Conservation (phyloP, 2,329 filamentous ascomycete species). For the Biscogniauxia marginata region DNA sequence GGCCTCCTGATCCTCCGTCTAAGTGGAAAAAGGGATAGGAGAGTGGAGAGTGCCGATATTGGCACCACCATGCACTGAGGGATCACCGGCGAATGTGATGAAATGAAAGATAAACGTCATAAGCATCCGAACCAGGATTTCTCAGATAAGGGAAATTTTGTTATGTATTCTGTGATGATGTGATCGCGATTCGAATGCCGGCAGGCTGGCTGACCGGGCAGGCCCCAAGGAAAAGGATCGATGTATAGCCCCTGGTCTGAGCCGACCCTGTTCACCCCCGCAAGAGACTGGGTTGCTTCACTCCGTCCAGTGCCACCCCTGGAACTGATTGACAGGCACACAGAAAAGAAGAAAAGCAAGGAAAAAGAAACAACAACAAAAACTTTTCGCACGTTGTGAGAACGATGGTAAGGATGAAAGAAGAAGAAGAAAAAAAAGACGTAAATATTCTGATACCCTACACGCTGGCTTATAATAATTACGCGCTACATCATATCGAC, state of each 20-base stretch:
- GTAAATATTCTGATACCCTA: background rate
- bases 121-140: background rate
- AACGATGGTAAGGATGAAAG: background rate
- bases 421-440: background rate
- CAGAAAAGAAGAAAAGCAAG: background rate
- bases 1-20: background rate
- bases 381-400: conserved; percentile 16
- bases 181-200: background rate
- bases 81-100: background rate
- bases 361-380: background rate
- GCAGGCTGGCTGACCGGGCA: background rate
- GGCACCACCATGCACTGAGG: background rate
- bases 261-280: background rate
- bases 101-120: background rate
- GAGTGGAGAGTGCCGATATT: background rate
- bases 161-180: background rate
- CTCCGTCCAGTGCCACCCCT: background rate
- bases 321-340: background rate
- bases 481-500: background rate
- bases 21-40: background rate
- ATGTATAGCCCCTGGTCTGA: background rate
- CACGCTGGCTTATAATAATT: background rate
- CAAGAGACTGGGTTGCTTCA: background rate
- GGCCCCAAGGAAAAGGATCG: background rate
- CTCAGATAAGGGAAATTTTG: background rate